Conservation (phyloP, 306 rosid genomes). For the Rosa persica region DNA sequence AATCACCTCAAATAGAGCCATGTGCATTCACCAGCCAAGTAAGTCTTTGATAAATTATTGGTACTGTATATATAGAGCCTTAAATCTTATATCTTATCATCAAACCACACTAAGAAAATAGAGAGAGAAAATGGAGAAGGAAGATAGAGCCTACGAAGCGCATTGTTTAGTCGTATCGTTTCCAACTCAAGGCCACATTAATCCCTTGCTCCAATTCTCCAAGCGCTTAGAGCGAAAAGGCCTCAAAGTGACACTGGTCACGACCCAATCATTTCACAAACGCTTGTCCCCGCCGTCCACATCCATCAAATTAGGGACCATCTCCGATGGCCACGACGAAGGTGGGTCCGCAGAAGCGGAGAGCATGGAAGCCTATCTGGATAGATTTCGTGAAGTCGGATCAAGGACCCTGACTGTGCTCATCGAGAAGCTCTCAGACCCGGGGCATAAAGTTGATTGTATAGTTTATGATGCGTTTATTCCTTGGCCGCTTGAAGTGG, state of each 20-base stretch:
- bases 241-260: constrained; percentile 30
- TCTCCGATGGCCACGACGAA: constrained; percentile 45
- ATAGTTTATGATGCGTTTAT: constrained; percentile 18
- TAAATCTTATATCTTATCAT: neutral
- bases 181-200: constrained; percentile 44
- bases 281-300: neutral
- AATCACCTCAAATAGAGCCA: too few relatives aligned
- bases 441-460: constrained; percentile 26
- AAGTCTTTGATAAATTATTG: neutral
- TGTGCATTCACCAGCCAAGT: neutral
- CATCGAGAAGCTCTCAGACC: constrained; percentile 12
- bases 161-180: constrained; percentile 36
- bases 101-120: neutral
- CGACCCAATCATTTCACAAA: constrained; percentile 14
- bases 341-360: neutral
- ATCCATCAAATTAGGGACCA: constrained; percentile 24
- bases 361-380: neutral
- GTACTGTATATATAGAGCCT: too few relatives aligned
- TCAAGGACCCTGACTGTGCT: constrained; percentile 26
- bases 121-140: constrained; percentile 19
- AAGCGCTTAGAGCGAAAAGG: constrained; percentile 38
- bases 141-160: constrained; percentile 5
- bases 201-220: constrained; percentile 41
- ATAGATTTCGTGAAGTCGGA: constrained; percentile 27
- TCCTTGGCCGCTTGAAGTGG: constrained; percentile 44